These are phyloP conservation scores for Zygosaccharomyces rouxii DNA, from an alignment of 805 yeast genomes.

Conservation along the genomic window DNA sequence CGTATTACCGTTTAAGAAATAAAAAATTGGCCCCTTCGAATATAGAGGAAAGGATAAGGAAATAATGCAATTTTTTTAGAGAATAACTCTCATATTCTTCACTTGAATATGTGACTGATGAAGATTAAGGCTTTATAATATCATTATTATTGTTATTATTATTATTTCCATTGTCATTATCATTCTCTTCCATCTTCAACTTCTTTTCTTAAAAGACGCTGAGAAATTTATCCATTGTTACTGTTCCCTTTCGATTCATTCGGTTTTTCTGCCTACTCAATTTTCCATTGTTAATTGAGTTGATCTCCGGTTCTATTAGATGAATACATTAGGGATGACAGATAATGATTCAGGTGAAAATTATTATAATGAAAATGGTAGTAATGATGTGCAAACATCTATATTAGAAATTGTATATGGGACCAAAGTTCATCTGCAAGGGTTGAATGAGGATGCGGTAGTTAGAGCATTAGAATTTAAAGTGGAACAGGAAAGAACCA, in stretches of 20 bases:
- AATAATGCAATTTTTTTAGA: background rate
- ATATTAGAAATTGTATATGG: conserved; percentile 44
- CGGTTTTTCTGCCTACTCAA: background rate
- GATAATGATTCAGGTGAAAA: background rate
- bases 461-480: conserved; percentile 54
- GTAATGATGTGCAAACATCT: conserved; percentile 6
- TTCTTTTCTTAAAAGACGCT: background rate
- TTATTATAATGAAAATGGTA: background rate
- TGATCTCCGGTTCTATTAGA: background rate
- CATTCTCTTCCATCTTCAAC: background rate
- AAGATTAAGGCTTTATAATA: background rate
- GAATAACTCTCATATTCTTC: background rate
- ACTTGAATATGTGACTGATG: background rate
- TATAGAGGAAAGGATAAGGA: background rate
- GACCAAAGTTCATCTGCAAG: conserved; percentile 45
- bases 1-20: background rate
- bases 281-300: background rate
- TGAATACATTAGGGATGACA: conserved; percentile 4
- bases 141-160: background rate
- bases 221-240: background rate
- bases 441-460: conserved; percentile 45
- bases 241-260: background rate
- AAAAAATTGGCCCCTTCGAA: background rate
- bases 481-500: conserved; percentile 74
- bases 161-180: background rate